A percentile compares a stretch with the other conserved stretches of the same genome.
phyloP scores from a whole-genome alignment of 176 grass and related monocot genomes.

The Tillandsia leiboldiana region DNA sequence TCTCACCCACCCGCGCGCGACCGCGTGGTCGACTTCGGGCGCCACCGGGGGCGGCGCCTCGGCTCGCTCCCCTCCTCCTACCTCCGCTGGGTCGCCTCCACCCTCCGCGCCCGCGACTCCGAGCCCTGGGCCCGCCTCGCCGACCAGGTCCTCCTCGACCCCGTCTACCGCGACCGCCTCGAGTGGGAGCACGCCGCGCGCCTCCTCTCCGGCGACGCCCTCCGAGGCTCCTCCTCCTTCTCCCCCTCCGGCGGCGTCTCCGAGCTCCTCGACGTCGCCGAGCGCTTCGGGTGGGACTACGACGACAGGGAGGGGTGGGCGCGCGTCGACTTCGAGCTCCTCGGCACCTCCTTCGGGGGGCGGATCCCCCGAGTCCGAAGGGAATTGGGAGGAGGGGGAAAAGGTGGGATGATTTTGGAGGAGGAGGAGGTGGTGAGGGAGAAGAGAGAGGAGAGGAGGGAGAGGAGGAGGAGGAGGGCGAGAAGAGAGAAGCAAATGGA shows the following conservation, averaged over 20 bases:
- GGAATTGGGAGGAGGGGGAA: neutral
- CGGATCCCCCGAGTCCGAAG: constrained; percentile 37
- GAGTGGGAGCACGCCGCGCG: constrained; percentile 58
- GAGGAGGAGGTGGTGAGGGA: neutral
- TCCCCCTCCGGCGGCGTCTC: constrained; percentile 16
- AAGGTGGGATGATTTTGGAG: neutral
- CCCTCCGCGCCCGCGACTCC: constrained; percentile 51
- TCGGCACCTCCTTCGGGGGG: constrained; percentile 53
- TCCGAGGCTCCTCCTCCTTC: constrained; percentile 14
- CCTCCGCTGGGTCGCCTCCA: constrained; percentile 34
- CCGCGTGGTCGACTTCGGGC: constrained; percentile 44
- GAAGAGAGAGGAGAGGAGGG: neutral
- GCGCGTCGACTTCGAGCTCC: constrained; percentile 34
- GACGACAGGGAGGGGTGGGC: constrained; percentile 38
- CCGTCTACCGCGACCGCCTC: constrained; percentile 37
- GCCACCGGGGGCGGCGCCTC: constrained; percentile 46
- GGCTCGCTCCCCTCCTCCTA: constrained; percentile 52
- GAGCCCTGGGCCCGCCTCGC: constrained; percentile 30
- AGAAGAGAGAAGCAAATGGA: constrained; percentile 33
- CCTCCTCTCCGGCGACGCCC: constrained; percentile 40
- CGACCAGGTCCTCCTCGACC: constrained; percentile 36
- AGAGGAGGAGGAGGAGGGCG: constrained; percentile 8
- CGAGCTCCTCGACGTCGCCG: constrained; percentile 39
- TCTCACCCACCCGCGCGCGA: constrained; percentile 26
- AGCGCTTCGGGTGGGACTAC: constrained; percentile 53